A percentile compares a stretch with the other conserved stretches of the same genome.
phyloP scores from a whole-genome alignment of 768 basidiomycete genomes.

The Exidia glandulosa region DNA sequence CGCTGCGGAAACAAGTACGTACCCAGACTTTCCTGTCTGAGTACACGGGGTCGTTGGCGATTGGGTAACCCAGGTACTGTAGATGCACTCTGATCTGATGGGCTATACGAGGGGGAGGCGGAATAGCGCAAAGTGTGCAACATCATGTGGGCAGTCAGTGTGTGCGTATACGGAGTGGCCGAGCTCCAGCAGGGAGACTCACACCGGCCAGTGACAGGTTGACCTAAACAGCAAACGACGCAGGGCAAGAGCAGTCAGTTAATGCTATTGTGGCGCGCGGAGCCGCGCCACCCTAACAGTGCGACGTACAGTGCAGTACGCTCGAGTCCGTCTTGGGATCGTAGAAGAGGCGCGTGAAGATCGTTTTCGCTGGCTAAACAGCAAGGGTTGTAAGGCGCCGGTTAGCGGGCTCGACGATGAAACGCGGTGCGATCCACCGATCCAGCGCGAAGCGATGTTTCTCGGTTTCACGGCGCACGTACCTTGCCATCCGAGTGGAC shows the following conservation, averaged over 20 bases:
- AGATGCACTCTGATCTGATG: conserved; percentile 97
- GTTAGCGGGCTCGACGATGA: neutral
- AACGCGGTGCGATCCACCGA: no score
- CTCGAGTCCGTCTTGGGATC: conserved; percentile 72
- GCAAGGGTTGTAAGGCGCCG: neutral
- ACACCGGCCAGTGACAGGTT: conserved; percentile 89
- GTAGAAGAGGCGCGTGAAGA: conserved; percentile 75
- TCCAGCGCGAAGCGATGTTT: no score
- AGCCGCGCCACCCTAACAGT: neutral
- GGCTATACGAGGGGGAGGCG: conserved; percentile 34
- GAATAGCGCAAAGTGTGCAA: neutral
- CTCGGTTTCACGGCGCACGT: conserved; percentile 3
- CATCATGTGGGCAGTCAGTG: neutral
- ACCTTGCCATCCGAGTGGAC: conserved; percentile 95
- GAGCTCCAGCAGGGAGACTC: conserved; percentile 20
- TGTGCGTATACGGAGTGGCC: neutral
- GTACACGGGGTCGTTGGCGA: conserved; percentile 94
- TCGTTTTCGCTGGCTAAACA: conserved; percentile 69
- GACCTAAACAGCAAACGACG: conserved; percentile 34
- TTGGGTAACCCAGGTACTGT: conserved; percentile 86
- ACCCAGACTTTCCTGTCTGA: conserved; percentile 73
- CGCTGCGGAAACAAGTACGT: conserved; percentile 8
- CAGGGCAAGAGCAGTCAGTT: neutral
- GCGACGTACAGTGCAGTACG: conserved; percentile 64
- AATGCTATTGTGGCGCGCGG: no score